Evolutionary conservation across 176 grass and related monocot genomes (phyloP).

Genomic region (Stipa capillata): DNA sequence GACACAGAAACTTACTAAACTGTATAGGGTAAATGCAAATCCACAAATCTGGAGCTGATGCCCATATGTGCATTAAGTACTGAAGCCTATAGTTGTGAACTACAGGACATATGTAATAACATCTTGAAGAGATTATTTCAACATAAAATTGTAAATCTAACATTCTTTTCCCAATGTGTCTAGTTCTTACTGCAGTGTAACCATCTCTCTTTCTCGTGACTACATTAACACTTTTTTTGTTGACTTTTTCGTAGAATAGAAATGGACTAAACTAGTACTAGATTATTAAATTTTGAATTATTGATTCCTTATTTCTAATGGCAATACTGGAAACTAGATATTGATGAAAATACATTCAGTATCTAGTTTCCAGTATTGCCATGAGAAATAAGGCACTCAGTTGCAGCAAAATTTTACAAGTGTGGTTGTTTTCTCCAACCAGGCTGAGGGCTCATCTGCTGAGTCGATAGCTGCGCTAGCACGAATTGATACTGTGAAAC

Average conservation of each 20-base stretch:
- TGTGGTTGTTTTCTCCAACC: not conserved
- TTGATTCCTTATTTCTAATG: not conserved
- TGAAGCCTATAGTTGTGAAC: not conserved
- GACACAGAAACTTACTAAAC: not conserved
- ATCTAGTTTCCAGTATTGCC: no score
- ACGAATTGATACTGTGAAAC: constrained; percentile 88
- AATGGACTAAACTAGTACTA: not conserved
- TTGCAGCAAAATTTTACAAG: not conserved
- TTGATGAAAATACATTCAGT: not conserved
- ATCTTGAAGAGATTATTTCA: not conserved
- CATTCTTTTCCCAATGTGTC: not conserved
- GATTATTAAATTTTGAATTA: not conserved
- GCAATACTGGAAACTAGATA: not conserved
- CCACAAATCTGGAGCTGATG: not conserved
- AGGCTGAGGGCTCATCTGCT: constrained; percentile 96
- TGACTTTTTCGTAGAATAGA: not conserved
- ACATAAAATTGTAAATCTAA: not conserved
- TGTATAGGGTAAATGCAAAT: not conserved
- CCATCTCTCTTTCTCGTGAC: not conserved
- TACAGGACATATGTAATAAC: no score
- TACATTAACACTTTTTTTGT: not conserved
- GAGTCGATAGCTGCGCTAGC: constrained; percentile 91
- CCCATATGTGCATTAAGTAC: not conserved
- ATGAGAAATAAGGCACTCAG: no score
- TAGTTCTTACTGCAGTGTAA: not conserved